Base-by-base conservation (phyloP, 768 basidiomycete genomes). In the Tulasnella sp. region DNA sequence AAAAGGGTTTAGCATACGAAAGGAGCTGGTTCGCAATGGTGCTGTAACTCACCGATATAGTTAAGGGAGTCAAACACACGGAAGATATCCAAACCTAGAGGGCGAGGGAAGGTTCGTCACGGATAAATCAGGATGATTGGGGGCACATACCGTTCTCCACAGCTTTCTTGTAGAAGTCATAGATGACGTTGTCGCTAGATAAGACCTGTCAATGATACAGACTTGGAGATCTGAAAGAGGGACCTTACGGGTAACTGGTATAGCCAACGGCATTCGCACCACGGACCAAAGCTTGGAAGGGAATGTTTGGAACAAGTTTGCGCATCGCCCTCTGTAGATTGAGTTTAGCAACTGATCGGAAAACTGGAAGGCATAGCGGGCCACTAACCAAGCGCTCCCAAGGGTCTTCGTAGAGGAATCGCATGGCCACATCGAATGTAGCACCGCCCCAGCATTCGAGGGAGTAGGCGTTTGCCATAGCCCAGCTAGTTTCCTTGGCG, bases 391-490 rank as follows among this genome's bases (percentile, higher is more conserved):
- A 73, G 63, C 96, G 83, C 69, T 98, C 96, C 96, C 96, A 99
- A 63, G 96, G 96, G 70, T 99, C 96, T 69, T 99, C 96, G 68
- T 99, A 98, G 68, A 99, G 72, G 84, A 99, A 98, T 43, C 94
- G 84, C 92, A 97, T 96, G 21, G 94, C 87, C 49, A 99, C 94
- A 69, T 98, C 94, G 67, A 99, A 99, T 2, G 96, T 98, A 35
- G 94, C 93, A 60, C 93, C 92, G 65, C 96, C 96, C 96, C 96
- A 99, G 75, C 93, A 97, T 69, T 99, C 96, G 61, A 99, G 72
- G 68, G 87, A 86, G 74, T 90, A 99, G 6, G 96, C 89, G 67
- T 98, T 98, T 23, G 88, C 81, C 40, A 99, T 76, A 1, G 94
- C 94, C 68, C 87, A 85, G 66, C 86, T 89, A 1, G 96, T 98